Conservation (phyloP, 2,329 filamentous ascomycete species). For the Neophaeococcomyces aloes region DNA sequence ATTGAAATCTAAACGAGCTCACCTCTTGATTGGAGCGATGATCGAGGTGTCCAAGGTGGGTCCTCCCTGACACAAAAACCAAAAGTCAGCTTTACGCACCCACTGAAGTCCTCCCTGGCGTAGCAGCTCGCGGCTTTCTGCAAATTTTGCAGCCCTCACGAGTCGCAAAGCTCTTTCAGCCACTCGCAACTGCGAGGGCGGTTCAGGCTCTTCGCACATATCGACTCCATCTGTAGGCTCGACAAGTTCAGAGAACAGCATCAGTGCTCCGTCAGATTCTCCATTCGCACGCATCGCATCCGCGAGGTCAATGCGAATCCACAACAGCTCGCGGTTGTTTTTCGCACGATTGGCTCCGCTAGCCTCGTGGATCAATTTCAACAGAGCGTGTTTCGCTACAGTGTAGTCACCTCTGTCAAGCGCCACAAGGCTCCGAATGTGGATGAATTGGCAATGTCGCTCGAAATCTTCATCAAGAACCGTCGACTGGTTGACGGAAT, state of each 20-base stretch:
- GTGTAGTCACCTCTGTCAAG: constrained; percentile 4
- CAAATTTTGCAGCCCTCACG: not conserved
- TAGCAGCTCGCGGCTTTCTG: not conserved
- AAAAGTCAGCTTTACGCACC: constrained; percentile 7
- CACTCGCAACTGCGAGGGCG: not conserved
- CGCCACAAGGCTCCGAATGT: constrained; percentile 2
- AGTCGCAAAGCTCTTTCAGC: constrained; percentile 7
- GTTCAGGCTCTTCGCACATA: constrained; percentile 5
- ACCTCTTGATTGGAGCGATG: not conserved
- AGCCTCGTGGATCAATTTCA: not conserved
- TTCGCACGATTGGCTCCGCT: not conserved
- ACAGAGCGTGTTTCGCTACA: not conserved
- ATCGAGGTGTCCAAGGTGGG: not conserved
- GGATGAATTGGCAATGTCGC: constrained; percentile 2
- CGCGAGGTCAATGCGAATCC: constrained; percentile 6
- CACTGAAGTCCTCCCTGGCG: not conserved
- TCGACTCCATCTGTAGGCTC: not conserved
- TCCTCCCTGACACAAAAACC: constrained; percentile 1
- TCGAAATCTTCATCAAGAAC: constrained; percentile 7
- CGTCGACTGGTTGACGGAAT: not conserved
- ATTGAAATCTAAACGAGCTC: no score
- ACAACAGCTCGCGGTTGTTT: constrained; percentile 9
- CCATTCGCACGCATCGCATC: constrained; percentile 4
- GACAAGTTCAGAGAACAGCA: constrained; percentile 9
- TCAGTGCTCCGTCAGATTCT: constrained; percentile 7